These are phyloP conservation scores for Lecanicillium sp. DNA, from an alignment of 2,329 filamentous ascomycete genomes.

Conservation along the genomic window DNA sequence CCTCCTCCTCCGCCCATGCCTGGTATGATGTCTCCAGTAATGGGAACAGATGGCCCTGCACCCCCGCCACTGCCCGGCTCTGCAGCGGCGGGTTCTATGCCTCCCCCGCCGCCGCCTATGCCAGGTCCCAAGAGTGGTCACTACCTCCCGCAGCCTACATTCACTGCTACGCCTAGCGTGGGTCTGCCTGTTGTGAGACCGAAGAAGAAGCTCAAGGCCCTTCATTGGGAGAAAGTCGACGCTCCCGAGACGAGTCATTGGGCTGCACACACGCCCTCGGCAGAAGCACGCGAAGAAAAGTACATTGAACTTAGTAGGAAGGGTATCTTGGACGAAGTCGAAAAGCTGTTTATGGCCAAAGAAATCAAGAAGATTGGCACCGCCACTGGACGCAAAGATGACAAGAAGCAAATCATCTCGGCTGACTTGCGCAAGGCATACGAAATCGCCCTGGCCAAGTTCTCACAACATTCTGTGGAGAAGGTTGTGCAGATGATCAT, in stretches of 20 bases:
- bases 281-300: constrained; percentile 87
- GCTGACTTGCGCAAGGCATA: constrained; percentile 80
- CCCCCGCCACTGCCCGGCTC: constrained; percentile 38
- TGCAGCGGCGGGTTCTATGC: constrained; percentile 29
- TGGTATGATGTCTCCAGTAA: constrained; percentile 28
- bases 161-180: constrained; percentile 49
- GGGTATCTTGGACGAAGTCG: constrained; percentile 94
- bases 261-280: constrained; percentile 80
- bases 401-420: constrained; percentile 97
- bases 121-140: constrained; percentile 68
- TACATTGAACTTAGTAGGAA: constrained; percentile 89
- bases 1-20: constrained; percentile 34
- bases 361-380: constrained; percentile 84
- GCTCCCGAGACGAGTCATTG: constrained; percentile 86
- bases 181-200: constrained; percentile 76
- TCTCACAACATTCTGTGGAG: constrained; percentile 76
- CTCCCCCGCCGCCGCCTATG: constrained; percentile 57
- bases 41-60: constrained; percentile 32
- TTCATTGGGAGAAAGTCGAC: constrained; percentile 99
- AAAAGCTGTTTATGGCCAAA: constrained; percentile 95
- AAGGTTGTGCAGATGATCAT: constrained; percentile 90
- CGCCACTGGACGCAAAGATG: constrained; percentile 68
- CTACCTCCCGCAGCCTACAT: constrained; percentile 62
- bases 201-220: constrained; percentile 98
- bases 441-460: constrained; percentile 88